These are phyloP conservation scores for Alternaria panax DNA, from an alignment of 2,329 filamentous ascomycete species.

Conservation along the genomic window DNA sequence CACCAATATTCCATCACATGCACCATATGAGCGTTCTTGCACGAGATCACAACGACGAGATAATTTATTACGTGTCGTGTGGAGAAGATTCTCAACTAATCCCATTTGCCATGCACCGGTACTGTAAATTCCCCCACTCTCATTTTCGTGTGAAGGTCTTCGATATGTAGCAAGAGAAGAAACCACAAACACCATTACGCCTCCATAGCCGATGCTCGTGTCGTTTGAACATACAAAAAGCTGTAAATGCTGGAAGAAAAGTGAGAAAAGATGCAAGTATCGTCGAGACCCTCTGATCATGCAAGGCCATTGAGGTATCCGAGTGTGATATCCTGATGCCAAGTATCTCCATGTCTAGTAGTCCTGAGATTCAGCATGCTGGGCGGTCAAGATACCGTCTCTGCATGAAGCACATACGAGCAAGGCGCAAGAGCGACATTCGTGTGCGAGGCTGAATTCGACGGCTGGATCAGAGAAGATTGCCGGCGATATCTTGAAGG, in stretches of 20 bases:
- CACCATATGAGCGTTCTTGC: too few species aligned
- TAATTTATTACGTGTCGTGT: too few species aligned
- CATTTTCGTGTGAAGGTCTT: too few species aligned
- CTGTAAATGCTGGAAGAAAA: background rate
- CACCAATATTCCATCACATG: background rate
- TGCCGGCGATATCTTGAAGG: background rate
- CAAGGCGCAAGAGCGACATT: constrained; percentile 31
- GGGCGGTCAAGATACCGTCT: constrained; percentile 9
- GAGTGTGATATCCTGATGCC: too few species aligned
- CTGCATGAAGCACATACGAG: constrained; percentile 36
- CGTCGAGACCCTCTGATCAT: too few species aligned
- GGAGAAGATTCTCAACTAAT: background rate
- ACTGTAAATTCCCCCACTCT: background rate
- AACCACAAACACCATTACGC: background rate
- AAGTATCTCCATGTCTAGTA: too few species aligned
- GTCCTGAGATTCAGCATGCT: background rate
- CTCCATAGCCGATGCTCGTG: background rate
- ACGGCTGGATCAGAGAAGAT: background rate
- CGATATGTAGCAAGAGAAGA: background rate
- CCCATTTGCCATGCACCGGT: background rate
- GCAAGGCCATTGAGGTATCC: too few species aligned
- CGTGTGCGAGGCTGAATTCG: constrained; percentile 35
- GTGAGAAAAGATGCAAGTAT: too few species aligned
- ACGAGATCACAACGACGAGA: background rate
- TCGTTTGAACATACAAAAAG: background rate